A percentile compares a stretch with the other conserved stretches of the same genome.
Evolutionary conservation across 208 protist species (phyloP).

Genomic region (Leishmania arabica): DNA sequence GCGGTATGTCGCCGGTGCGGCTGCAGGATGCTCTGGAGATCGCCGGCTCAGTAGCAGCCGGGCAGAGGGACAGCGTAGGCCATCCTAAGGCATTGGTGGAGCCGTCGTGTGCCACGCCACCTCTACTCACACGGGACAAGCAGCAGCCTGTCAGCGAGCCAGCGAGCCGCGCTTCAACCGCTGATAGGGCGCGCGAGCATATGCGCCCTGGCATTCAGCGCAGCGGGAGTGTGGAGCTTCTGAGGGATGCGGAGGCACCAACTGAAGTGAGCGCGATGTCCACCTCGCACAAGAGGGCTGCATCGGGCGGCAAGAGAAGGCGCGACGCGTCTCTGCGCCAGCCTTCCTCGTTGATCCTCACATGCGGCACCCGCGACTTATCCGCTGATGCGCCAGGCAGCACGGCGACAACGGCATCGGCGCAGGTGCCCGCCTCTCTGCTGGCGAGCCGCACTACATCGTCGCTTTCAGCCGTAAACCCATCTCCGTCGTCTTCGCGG

Average conservation of each 20-base stretch:
- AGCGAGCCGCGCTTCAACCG: too few species aligned
- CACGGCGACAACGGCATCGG: background rate
- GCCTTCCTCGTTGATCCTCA: constrained; percentile 34
- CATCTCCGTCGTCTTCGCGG: background rate
- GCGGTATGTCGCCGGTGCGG: background rate
- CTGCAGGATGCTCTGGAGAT: constrained; percentile 6
- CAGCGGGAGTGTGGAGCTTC: constrained; percentile 15
- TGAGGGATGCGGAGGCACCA: constrained; percentile 8
- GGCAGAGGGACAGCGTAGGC: background rate
- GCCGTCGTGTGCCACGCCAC: constrained; percentile 13
- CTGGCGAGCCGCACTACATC: background rate
- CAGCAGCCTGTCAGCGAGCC: background rate
- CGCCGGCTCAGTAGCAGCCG: background rate
- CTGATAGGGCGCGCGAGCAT: background rate
- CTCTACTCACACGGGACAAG: background rate
- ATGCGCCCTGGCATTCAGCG: background rate
- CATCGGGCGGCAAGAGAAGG: background rate
- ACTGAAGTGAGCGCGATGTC: background rate
- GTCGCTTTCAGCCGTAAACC: background rate
- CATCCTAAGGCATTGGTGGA: background rate
- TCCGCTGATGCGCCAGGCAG: background rate
- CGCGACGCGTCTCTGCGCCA: constrained; percentile 35
- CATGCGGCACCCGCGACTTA: constrained; percentile 4
- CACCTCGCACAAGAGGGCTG: background rate
- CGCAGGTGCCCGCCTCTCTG: background rate